Conservation (phyloP, 495 filamentous ascomycete genomes). For the Cercophora scortea region DNA sequence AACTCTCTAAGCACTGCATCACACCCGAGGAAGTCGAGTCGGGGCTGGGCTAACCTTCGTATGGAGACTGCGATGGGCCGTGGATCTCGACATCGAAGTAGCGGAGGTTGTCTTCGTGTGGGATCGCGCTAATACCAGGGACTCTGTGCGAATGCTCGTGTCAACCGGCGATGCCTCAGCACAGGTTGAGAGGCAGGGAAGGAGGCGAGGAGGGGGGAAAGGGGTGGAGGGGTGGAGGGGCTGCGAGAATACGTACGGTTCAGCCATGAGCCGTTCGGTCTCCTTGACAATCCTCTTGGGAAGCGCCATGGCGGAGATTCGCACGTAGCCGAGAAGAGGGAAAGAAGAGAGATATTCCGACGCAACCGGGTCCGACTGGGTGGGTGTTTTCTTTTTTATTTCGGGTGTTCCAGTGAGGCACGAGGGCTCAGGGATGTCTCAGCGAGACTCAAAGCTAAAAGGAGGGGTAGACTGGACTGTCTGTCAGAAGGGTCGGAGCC, state of each 20-base stretch:
- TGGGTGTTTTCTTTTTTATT: too few species aligned
- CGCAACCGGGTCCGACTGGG: neutral
- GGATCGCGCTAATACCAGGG: slow-evolving; percentile 90
- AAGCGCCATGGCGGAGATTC: slow-evolving; percentile 51
- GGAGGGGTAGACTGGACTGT: too few species aligned
- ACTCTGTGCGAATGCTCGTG: slow-evolving; percentile 47
- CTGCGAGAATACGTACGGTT: slow-evolving; percentile 60
- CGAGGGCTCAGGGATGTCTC: too few species aligned
- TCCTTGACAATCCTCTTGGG: slow-evolving; percentile 98
- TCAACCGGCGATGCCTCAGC: too few species aligned
- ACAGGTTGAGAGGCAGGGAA: too few species aligned
- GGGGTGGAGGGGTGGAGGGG: neutral
- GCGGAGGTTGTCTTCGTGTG: slow-evolving; percentile 96
- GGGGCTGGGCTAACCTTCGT: slow-evolving; percentile 58
- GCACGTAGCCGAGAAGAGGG: neutral
- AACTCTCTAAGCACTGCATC: neutral
- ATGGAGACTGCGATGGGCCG: slow-evolving; percentile 88
- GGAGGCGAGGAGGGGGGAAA: too few species aligned
- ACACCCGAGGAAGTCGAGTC: neutral
- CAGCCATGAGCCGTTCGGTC: slow-evolving; percentile 92
- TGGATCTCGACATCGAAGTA: slow-evolving; percentile 98
- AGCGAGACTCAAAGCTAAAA: too few species aligned
- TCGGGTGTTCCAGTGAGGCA: too few species aligned
- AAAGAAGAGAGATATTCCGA: neutral
- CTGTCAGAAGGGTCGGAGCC: too few species aligned